phyloP scores from a whole-genome alignment of 352 stramenopile species.

The Globisporangium echinulatum region DNA sequence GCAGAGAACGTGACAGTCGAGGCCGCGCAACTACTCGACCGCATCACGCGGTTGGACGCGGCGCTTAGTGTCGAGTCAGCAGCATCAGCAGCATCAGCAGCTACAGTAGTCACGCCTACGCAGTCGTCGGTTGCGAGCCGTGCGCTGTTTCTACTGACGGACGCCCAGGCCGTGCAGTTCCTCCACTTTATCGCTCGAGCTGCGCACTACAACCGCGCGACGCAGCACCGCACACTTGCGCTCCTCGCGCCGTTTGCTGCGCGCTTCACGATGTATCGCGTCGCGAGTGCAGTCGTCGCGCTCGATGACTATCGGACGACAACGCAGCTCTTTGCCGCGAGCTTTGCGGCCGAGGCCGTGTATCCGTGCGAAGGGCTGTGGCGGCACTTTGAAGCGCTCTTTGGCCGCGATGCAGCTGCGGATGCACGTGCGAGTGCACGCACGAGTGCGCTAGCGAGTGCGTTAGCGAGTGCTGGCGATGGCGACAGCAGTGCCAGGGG shows the following conservation, averaged over 20 bases:
- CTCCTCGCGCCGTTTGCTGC: conserved; percentile 38
- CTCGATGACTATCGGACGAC: conserved; percentile 37
- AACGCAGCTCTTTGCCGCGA: conserved; percentile 27
- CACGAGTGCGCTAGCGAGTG: neutral
- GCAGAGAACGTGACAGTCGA: conserved; percentile 62
- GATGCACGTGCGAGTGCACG: conserved; percentile 8
- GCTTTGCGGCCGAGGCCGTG: conserved; percentile 22
- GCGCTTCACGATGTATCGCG: conserved; percentile 39
- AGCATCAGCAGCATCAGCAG: too few relatives aligned
- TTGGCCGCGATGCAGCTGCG: conserved; percentile 23
- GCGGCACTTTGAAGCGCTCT: conserved; percentile 44
- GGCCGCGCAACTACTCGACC: conserved; percentile 51
- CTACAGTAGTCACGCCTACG: neutral
- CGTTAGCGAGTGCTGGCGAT: too few relatives aligned
- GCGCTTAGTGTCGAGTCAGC: neutral
- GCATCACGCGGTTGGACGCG: conserved; percentile 27
- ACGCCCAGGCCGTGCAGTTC: conserved; percentile 43
- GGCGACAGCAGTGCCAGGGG: too few relatives aligned
- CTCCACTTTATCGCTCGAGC: conserved; percentile 68
- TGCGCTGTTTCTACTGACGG: conserved; percentile 54
- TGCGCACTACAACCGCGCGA: conserved; percentile 47
- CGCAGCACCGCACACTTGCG: conserved; percentile 38
- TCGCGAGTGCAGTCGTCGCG: conserved; percentile 37
- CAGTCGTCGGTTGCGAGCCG: conserved; percentile 19
- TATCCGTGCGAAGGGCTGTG: conserved; percentile 33